Percentiles rank a stretch among this genome's conserved stretches.
phyloP scores from a whole-genome alignment of 2,329 filamentous ascomycete species.

The Cladophialophora exuberans region DNA sequence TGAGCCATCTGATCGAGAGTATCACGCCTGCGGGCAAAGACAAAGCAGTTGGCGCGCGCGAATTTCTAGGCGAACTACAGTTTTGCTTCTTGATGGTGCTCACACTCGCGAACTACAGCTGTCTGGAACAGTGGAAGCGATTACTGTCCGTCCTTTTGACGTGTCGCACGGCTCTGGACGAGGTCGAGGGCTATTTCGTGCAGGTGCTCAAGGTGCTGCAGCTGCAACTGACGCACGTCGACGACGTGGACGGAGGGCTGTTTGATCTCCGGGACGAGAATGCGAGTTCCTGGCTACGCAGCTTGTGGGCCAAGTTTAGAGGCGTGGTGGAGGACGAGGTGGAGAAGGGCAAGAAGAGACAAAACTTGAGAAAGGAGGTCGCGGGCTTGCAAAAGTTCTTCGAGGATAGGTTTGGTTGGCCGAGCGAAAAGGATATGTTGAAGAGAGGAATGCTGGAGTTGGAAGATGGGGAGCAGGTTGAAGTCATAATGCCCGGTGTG shows the following conservation, averaged over 20 bases:
- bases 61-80: constrained; percentile 62
- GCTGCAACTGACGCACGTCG: constrained; percentile 59
- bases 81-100: constrained; percentile 66
- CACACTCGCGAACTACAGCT: constrained; percentile 68
- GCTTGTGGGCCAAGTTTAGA: constrained; percentile 57
- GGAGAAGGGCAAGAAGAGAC: constrained; percentile 37
- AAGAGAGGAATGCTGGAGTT: constrained; percentile 62
- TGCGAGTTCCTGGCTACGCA: constrained; percentile 56
- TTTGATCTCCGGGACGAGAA: constrained; percentile 60
- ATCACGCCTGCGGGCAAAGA: constrained; percentile 34
- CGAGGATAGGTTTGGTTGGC: constrained; percentile 60
- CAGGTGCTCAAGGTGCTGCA: constrained; percentile 54
- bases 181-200: constrained; percentile 56
- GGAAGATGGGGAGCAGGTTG: constrained; percentile 66
- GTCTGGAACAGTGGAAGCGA: constrained; percentile 68
- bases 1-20: constrained; percentile 55
- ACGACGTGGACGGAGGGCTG: constrained; percentile 63
- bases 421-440: constrained; percentile 56
- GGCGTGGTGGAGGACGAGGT: constrained; percentile 53
- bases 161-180: constrained; percentile 54
- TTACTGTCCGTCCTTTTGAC: constrained; percentile 61
- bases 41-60: constrained; percentile 38
- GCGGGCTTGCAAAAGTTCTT: constrained; percentile 60
- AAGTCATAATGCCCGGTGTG: constrained; percentile 57
- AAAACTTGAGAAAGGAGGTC: constrained; percentile 54